Evolutionary conservation across 2,329 filamentous ascomycete genomes (phyloP).

Genomic region (Aspergillus sergii): DNA sequence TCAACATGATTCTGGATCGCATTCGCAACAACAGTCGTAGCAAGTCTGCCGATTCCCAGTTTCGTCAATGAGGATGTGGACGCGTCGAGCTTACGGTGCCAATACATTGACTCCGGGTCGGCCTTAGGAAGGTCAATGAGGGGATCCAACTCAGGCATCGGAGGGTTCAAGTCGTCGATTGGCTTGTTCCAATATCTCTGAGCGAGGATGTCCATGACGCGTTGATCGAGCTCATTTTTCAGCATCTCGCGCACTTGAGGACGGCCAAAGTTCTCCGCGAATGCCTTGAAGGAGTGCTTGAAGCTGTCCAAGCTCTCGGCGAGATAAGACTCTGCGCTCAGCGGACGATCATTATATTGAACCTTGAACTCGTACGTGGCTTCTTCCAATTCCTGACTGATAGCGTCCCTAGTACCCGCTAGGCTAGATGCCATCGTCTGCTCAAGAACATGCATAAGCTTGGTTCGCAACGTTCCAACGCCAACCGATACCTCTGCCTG

Average conservation of each 20-base stretch:
- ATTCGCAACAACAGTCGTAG: slow-evolving; percentile 86
- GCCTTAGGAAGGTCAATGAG: slow-evolving; percentile 81
- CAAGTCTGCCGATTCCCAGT: slow-evolving; percentile 86
- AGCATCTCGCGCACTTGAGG: slow-evolving; percentile 86
- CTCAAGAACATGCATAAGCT: slow-evolving; percentile 95
- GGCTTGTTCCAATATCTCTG: slow-evolving; percentile 98
- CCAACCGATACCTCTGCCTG: slow-evolving; percentile 75
- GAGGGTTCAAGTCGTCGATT: slow-evolving; percentile 74
- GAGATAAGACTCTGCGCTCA: slow-evolving; percentile 94
- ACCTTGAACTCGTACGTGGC: slow-evolving; percentile 99
- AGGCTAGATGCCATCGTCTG: slow-evolving; percentile 95
- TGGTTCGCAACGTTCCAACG: slow-evolving; percentile 84
- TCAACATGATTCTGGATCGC: slow-evolving; percentile 87
- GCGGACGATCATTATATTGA: slow-evolving; percentile 93
- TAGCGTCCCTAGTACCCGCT: slow-evolving; percentile 85
- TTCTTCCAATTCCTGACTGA: slow-evolving; percentile 92
- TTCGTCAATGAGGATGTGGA: slow-evolving; percentile 90
- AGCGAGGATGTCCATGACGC: slow-evolving; percentile 88
- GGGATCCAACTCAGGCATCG: slow-evolving; percentile 69
- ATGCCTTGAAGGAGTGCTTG: slow-evolving; percentile 96
- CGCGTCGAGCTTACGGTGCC: slow-evolving; percentile 92
- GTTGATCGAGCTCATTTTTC: slow-evolving; percentile 91
- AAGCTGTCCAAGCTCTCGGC: slow-evolving; percentile 94
- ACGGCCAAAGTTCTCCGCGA: slow-evolving; percentile 85
- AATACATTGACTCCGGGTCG: slow-evolving; percentile 81